These are phyloP conservation scores for Pyrenophora teres DNA, from an alignment of 2,329 filamentous ascomycete species.

Conservation along the genomic window DNA sequence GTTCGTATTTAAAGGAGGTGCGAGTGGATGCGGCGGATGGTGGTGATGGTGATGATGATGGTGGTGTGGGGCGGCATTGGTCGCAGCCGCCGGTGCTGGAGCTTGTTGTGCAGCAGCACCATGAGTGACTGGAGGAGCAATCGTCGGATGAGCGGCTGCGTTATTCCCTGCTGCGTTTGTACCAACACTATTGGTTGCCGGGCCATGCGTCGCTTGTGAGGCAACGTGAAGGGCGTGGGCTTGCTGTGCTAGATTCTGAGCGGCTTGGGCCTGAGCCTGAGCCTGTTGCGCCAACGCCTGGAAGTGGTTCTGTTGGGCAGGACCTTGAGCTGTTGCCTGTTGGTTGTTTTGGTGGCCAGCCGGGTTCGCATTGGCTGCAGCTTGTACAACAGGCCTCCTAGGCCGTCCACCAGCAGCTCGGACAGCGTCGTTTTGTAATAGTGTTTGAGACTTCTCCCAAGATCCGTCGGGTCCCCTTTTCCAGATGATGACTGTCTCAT, in stretches of 20 bases:
- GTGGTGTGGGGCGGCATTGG: conserved; percentile 18
- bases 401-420: conserved; percentile 53
- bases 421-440: conserved; percentile 73
- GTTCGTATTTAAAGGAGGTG: conserved; percentile 36
- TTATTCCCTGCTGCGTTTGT: conserved; percentile 5
- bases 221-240: conserved; percentile 43
- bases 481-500: conserved; percentile 96
- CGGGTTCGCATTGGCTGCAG: conserved; percentile 24
- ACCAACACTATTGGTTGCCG: conserved; percentile 17
- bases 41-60: conserved; percentile 39
- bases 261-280: conserved; percentile 44
- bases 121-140: conserved; percentile 12
- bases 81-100: not conserved
- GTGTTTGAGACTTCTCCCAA: conserved; percentile 77
- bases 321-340: conserved; percentile 13
- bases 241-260: conserved; percentile 42
- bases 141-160: conserved; percentile 5
- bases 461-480: conserved; percentile 80
- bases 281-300: conserved; percentile 45
- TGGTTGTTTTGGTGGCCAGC: conserved; percentile 25
- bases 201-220: conserved; percentile 35
- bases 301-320: conserved; percentile 35
- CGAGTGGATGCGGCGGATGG: conserved; percentile 36
- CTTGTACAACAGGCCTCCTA: conserved; percentile 33
- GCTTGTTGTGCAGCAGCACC: conserved; percentile 23